Percentiles rank a stretch among this genome's conserved stretches.
Evolutionary conservation across 108 stramenopile species (phyloP).

Genomic region (Nitzschia sp.): DNA sequence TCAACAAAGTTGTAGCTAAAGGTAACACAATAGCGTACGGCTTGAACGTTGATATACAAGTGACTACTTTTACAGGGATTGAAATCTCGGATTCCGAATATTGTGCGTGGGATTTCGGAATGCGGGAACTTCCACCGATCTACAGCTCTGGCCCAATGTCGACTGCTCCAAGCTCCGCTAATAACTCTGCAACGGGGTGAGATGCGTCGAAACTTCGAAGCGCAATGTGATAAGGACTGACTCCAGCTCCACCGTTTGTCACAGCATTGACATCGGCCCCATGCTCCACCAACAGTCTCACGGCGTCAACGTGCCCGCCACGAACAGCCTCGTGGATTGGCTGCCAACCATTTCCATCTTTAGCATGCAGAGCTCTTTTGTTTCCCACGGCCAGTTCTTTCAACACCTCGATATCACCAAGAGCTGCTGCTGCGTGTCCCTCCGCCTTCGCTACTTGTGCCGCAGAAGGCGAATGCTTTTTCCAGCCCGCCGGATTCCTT

Average conservation of each 20-base stretch:
- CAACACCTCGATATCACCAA: constrained; percentile 46
- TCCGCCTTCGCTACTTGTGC: constrained; percentile 39
- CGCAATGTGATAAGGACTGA: constrained; percentile 38
- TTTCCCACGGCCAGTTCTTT: constrained; percentile 25
- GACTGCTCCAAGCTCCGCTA: constrained; percentile 44
- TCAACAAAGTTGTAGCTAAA: too few relatives aligned
- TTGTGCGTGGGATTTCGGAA: too few relatives aligned
- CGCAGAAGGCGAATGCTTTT: constrained; percentile 42
- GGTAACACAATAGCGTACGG: not conserved
- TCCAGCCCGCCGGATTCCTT: constrained; percentile 54
- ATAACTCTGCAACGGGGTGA: constrained; percentile 35
- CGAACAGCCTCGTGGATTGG: constrained; percentile 66
- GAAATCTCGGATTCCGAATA: not conserved
- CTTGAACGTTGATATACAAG: not conserved
- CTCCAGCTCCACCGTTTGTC: constrained; percentile 34
- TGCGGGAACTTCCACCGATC: too few relatives aligned
- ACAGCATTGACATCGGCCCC: constrained; percentile 61
- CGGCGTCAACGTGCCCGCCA: constrained; percentile 51
- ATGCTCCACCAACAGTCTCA: constrained; percentile 53
- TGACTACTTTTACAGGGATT: not conserved
- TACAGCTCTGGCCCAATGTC: constrained; percentile 52
- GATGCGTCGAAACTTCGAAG: constrained; percentile 15
- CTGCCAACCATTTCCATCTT: constrained; percentile 57
- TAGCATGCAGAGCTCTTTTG: constrained; percentile 24
- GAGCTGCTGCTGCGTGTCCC: constrained; percentile 56